Evolutionary conservation across 2,329 filamentous ascomycete genomes (phyloP).

Genomic region (Fusarium coffeatum): DNA sequence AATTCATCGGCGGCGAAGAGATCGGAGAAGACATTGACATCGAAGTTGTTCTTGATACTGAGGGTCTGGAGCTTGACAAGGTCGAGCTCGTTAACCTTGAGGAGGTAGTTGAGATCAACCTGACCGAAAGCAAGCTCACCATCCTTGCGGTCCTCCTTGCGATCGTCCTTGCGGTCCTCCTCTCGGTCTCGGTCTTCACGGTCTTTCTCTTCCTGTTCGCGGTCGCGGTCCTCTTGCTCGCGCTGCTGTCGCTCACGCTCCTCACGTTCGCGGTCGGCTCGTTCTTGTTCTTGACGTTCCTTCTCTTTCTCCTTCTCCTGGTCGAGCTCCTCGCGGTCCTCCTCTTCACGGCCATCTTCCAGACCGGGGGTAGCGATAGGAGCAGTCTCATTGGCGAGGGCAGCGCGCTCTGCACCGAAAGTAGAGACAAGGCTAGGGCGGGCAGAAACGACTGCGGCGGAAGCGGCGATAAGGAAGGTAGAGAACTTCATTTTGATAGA

Average conservation of each 20-base stretch:
- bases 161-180: slow-evolving; percentile 35
- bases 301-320: background rate
- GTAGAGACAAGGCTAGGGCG: slow-evolving; percentile 56
- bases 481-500: slow-evolving; percentile 62
- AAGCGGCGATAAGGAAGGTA: slow-evolving; percentile 57
- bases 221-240: background rate
- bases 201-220: background rate
- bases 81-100: slow-evolving; percentile 60
- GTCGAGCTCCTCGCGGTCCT: slow-evolving; percentile 19
- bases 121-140: slow-evolving; percentile 56
- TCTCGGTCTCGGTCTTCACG: background rate
- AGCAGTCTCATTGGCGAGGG: slow-evolving; percentile 20
- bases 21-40: slow-evolving; percentile 56
- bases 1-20: slow-evolving; percentile 57
- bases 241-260: background rate
- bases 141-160: slow-evolving; percentile 48
- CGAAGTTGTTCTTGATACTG: slow-evolving; percentile 58
- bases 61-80: slow-evolving; percentile 56
- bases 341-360: slow-evolving; percentile 5
- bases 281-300: background rate
- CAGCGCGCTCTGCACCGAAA: slow-evolving; percentile 3
- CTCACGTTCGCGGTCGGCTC: background rate
- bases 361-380: background rate
- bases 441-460: slow-evolving; percentile 59
- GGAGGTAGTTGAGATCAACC: slow-evolving; percentile 59